A percentile compares a stretch with the other conserved stretches of the same genome.
phyloP scores from a whole-genome alignment of 306 rosid species.

The Dalbergia oliveri region DNA sequence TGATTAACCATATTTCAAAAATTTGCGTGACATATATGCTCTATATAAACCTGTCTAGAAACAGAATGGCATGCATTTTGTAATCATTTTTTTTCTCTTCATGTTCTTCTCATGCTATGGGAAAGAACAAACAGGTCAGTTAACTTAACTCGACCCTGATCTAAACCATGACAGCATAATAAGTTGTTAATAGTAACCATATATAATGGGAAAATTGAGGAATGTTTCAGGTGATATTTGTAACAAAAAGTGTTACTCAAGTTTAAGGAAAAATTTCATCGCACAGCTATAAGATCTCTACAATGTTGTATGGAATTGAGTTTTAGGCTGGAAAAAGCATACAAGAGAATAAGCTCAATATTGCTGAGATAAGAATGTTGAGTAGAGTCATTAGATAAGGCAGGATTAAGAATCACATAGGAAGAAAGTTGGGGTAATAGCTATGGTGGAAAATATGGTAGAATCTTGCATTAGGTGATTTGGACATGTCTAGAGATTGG shows the following conservation, averaged over 20 bases:
- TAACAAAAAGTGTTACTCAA: too few relatives aligned
- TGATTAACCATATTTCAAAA: background rate
- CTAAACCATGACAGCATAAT: slow-evolving; percentile 5
- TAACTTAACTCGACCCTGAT: slow-evolving; percentile 18
- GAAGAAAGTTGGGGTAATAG: background rate
- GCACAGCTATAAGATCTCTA: background rate
- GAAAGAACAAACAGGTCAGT: background rate
- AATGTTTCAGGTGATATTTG: too few relatives aligned
- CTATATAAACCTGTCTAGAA: background rate
- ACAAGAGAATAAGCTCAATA: background rate
- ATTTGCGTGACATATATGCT: background rate
- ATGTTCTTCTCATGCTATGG: slow-evolving; percentile 23
- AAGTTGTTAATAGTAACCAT: background rate
- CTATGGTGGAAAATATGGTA: background rate
- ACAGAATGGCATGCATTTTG: background rate
- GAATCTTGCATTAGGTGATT: background rate
- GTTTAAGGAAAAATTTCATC: too few relatives aligned
- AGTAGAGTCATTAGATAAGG: background rate
- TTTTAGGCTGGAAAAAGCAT: background rate
- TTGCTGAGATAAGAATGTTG: background rate
- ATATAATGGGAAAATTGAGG: background rate
- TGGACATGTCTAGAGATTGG: background rate
- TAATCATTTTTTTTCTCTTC: background rate
- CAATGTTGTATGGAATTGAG: background rate
- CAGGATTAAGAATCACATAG: background rate